phyloP scores from a whole-genome alignment of 148 eudicot genomes.

The Amaranthus hypochondriacus region DNA sequence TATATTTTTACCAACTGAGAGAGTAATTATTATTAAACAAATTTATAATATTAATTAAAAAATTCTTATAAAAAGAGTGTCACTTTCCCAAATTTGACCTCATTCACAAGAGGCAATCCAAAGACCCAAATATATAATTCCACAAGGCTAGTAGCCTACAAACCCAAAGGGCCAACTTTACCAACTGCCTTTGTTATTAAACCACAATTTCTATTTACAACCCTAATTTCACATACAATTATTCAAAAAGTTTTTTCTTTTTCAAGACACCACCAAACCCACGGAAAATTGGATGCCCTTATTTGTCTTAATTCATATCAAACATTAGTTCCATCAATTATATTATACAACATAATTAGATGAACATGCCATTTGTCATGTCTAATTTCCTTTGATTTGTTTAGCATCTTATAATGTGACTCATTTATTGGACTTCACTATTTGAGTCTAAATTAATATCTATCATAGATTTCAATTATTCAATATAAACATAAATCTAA shows the following conservation, averaged over 20 bases:
- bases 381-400: slow-evolving; percentile 10
- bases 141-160: background rate
- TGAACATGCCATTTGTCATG: slow-evolving; percentile 15
- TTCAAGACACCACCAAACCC: slow-evolving; percentile 12
- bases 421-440: background rate
- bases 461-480: too few relatives aligned
- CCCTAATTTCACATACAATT: background rate
- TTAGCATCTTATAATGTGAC: slow-evolving; percentile 11
- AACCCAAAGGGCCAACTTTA: background rate
- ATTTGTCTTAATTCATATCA: background rate
- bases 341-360: slow-evolving; percentile 6
- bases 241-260: slow-evolving; percentile 3
- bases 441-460: background rate
- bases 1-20: too few relatives aligned
- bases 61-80: background rate
- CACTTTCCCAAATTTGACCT: background rate
- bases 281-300: slow-evolving; percentile 11
- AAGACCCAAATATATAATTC: background rate
- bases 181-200: background rate
- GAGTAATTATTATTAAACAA: too few relatives aligned
- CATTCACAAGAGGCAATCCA: slow-evolving; percentile 1
- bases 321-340: slow-evolving; percentile 10
- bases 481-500: too few relatives aligned
- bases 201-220: background rate
- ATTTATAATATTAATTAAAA: too few relatives aligned